A percentile compares a stretch with the other conserved stretches of the same genome.
phyloP scores from a whole-genome alignment of 768 basidiomycete genomes.

The Strobilomyces dryophilus region DNA sequence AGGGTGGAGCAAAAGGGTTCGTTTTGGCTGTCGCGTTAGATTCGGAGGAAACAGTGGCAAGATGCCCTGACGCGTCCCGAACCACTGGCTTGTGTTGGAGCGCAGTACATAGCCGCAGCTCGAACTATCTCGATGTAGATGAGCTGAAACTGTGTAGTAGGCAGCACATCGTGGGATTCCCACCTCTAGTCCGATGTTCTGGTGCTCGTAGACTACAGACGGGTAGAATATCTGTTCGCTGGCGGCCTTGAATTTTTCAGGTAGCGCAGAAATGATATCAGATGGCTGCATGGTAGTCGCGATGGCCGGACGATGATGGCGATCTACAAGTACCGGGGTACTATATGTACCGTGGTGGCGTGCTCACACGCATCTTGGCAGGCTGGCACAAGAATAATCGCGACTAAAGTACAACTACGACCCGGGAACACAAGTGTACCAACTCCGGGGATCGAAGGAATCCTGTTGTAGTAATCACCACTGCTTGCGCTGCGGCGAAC shows the following conservation, averaged over 20 bases:
- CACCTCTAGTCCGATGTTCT: constrained; percentile 65
- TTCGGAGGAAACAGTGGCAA: constrained; percentile 23
- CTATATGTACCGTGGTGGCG: constrained; percentile 1
- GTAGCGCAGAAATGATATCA: constrained; percentile 54
- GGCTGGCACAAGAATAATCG: neutral
- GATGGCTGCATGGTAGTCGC: constrained; percentile 21
- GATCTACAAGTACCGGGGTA: neutral
- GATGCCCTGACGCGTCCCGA: constrained; percentile 41
- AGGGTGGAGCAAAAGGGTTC: constrained; percentile 88
- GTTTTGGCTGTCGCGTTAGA: constrained; percentile 23
- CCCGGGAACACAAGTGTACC: neutral
- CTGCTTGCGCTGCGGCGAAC: neutral
- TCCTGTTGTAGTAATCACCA: neutral
- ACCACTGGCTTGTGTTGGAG: constrained; percentile 70
- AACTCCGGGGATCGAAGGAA: neutral
- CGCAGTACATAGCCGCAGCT: constrained; percentile 82
- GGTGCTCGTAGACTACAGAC: constrained; percentile 59
- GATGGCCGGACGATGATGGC: neutral
- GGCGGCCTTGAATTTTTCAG: constrained; percentile 55
- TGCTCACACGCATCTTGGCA: constrained; percentile 2
- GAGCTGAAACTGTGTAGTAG: neutral
- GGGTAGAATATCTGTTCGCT: constrained; percentile 75
- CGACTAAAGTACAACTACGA: constrained; percentile 2
- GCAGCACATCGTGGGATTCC: constrained; percentile 2
- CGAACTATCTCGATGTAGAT: constrained; percentile 51